Evolutionary conservation across 2,329 filamentous ascomycete genomes (phyloP).

Genomic region (Nigrospora sphaerica): DNA sequence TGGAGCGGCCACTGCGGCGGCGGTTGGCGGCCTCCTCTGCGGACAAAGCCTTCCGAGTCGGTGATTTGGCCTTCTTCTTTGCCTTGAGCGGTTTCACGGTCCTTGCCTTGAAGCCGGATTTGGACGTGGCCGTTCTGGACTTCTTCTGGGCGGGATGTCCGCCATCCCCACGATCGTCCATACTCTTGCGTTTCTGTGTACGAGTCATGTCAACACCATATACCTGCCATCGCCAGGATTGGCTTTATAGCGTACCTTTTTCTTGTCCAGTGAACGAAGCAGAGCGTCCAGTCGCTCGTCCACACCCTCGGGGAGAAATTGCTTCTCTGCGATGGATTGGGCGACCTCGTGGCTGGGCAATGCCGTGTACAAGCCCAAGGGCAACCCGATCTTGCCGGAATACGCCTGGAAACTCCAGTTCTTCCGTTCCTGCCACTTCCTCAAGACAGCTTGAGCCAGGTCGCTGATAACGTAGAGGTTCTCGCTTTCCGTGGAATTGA

Average conservation of each 20-base stretch:
- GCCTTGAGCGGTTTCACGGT: slow-evolving; percentile 22
- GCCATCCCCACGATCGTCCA: slow-evolving; percentile 41
- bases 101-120: slow-evolving; percentile 22
- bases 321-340: slow-evolving; percentile 79
- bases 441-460: slow-evolving; percentile 73
- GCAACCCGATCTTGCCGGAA: slow-evolving; percentile 73
- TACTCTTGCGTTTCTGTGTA: slow-evolving; percentile 49
- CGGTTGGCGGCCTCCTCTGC: slow-evolving; percentile 35
- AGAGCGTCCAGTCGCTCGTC: slow-evolving; percentile 70
- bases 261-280: slow-evolving; percentile 58
- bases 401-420: slow-evolving; percentile 82
- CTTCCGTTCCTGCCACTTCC: slow-evolving; percentile 79
- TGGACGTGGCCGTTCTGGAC: slow-evolving; percentile 21
- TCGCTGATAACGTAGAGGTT: slow-evolving; percentile 84
- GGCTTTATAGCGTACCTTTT: slow-evolving; percentile 46
- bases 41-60: slow-evolving; percentile 20
- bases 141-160: slow-evolving; percentile 33
- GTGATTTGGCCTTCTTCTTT: slow-evolving; percentile 16
- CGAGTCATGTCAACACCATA: slow-evolving; percentile 16
- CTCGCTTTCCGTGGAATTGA: slow-evolving; percentile 60
- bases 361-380: slow-evolving; percentile 68
- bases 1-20: slow-evolving; percentile 48
- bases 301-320: slow-evolving; percentile 70
- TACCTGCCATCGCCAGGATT: not conserved
- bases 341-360: slow-evolving; percentile 72